Conservation (phyloP, 2,329 filamentous ascomycete genomes). For the Talaromyces sp. region DNA sequence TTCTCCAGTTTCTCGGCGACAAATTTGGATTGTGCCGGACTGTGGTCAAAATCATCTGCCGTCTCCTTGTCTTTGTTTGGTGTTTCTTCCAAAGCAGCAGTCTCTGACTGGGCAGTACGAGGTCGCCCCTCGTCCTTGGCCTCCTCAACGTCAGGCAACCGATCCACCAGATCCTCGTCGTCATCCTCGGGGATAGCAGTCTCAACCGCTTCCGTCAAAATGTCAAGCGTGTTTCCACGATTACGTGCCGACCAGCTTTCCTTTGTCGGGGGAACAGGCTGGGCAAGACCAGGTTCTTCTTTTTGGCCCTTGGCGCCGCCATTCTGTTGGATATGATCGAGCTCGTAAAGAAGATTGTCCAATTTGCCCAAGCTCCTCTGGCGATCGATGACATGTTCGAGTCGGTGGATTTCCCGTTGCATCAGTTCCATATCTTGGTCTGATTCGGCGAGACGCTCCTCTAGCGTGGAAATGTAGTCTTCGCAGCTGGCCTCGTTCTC, state of each 20-base stretch:
- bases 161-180: slow-evolving; percentile 32
- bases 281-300: slow-evolving; percentile 15
- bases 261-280: slow-evolving; percentile 11
- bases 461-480: slow-evolving; percentile 94
- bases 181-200: slow-evolving; percentile 43
- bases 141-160: slow-evolving; percentile 22
- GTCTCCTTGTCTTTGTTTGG: slow-evolving; percentile 21
- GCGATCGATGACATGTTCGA: slow-evolving; percentile 92
- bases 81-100: slow-evolving; percentile 31
- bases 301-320: slow-evolving; percentile 35
- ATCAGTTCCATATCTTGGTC: slow-evolving; percentile 95
- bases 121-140: slow-evolving; percentile 16
- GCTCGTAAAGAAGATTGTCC: slow-evolving; percentile 83
- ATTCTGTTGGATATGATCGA: slow-evolving; percentile 67
- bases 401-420: slow-evolving; percentile 89
- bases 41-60: slow-evolving; percentile 47
- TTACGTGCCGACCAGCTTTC: slow-evolving; percentile 21
- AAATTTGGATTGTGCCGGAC: slow-evolving; percentile 74
- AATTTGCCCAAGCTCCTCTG: slow-evolving; percentile 92
- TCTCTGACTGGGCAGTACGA: slow-evolving; percentile 23
- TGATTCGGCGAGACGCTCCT: slow-evolving; percentile 89
- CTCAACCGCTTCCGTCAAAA: slow-evolving; percentile 40
- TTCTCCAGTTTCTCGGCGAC: slow-evolving; percentile 89
- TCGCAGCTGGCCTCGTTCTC: slow-evolving; percentile 89
- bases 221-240: slow-evolving; percentile 34